A percentile compares a stretch with the other conserved stretches of the same genome.
phyloP scores from a whole-genome alignment of 768 basidiomycete species.

The Termitomyces sp. region DNA sequence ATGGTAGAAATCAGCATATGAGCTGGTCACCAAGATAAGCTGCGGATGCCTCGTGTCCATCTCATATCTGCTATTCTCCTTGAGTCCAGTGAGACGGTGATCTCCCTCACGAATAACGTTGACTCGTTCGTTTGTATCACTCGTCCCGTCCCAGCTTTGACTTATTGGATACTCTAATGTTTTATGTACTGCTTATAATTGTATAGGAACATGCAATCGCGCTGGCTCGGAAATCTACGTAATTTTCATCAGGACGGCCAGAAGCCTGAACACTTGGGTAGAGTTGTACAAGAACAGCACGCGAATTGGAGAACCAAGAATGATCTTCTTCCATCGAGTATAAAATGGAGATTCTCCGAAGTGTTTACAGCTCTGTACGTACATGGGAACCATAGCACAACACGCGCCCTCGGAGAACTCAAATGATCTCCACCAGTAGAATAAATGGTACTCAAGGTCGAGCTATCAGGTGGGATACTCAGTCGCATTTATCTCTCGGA shows the following conservation, averaged over 20 bases:
- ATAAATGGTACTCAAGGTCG: not conserved
- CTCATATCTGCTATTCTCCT: not conserved
- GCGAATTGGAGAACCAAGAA: not conserved
- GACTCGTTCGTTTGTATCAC: not conserved
- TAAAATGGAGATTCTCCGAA: not conserved
- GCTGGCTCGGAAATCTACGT: not conserved
- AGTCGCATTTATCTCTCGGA: not conserved
- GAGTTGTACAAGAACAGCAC: not conserved
- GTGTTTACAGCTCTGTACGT: not conserved
- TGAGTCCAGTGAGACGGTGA: not conserved
- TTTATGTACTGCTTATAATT: not conserved
- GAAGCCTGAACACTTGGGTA: not conserved
- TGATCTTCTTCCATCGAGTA: not conserved
- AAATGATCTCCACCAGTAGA: not conserved
- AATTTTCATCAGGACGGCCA: not conserved
- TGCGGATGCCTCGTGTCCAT: not conserved
- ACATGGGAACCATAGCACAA: not conserved
- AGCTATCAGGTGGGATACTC: not conserved
- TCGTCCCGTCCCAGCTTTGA: too few relatives aligned
- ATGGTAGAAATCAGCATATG: slow-evolving; percentile 4
- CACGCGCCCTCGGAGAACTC: not conserved
- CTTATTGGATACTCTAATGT: not conserved
- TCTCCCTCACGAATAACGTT: not conserved
- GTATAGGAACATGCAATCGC: not conserved
- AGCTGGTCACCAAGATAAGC: slow-evolving; percentile 1